These are phyloP conservation scores for Lactarius sp. DNA, from an alignment of 768 basidiomycete genomes.

Conservation along the genomic window DNA sequence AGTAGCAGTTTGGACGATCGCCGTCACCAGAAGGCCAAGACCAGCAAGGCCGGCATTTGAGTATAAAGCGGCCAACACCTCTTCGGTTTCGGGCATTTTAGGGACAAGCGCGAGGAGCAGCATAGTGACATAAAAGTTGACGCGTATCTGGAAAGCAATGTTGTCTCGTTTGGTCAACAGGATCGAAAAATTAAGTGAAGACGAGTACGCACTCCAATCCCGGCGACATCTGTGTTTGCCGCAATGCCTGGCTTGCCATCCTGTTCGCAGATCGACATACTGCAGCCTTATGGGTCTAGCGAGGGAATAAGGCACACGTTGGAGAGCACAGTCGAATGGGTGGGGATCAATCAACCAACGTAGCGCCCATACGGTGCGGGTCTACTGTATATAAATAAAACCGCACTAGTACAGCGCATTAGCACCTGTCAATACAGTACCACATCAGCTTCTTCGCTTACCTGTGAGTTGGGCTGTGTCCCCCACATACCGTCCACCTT, in stretches of 20 bases:
- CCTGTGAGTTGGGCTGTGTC: neutral
- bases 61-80: slow-evolving; percentile 1
- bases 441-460: neutral
- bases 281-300: neutral
- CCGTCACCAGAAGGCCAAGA: slow-evolving; percentile 17
- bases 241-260: neutral
- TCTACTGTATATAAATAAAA: neutral
- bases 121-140: slow-evolving; percentile 21
- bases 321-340: no score
- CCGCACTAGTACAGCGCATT: neutral
- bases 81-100: slow-evolving; percentile 3
- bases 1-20: slow-evolving; percentile 5
- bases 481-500: neutral
- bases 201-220: slow-evolving; percentile 4
- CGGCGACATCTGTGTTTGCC: slow-evolving; percentile 1
- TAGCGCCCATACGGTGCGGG: neutral
- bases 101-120: slow-evolving; percentile 11
- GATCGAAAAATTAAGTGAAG: neutral
- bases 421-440: neutral
- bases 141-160: slow-evolving; percentile 1
- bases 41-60: slow-evolving; percentile 7
- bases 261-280: neutral
- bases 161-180: neutral
- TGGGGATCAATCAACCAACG: neutral
- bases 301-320: neutral